These are phyloP conservation scores for Arachis monticola DNA, from an alignment of 331 rosid genomes.

Conservation along the genomic window DNA sequence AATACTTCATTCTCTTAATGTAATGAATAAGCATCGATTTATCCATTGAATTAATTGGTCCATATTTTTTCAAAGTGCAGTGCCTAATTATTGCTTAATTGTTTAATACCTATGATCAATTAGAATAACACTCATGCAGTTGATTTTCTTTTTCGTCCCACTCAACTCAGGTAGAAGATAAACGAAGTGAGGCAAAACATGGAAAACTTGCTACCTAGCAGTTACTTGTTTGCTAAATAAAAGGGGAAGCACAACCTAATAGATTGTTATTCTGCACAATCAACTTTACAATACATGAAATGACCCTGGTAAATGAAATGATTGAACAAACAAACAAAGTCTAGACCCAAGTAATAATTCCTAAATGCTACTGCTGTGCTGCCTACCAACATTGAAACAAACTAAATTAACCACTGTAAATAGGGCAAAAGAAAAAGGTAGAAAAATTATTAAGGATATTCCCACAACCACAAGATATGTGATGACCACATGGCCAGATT, in stretches of 20 bases:
- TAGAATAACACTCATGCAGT: too few species aligned
- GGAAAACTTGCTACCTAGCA: neutral
- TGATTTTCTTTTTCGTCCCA: too few species aligned
- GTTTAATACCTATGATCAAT: too few species aligned
- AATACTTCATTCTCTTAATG: neutral
- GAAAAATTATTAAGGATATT: neutral
- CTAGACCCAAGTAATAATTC: slow-evolving; percentile 12
- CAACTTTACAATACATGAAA: slow-evolving; percentile 6
- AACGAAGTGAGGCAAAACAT: neutral
- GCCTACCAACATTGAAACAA: slow-evolving; percentile 19
- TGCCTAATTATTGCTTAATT: too few species aligned
- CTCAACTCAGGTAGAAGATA: neutral
- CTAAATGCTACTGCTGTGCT: slow-evolving; percentile 22
- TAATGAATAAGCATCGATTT: neutral
- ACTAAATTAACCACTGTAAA: slow-evolving; percentile 14
- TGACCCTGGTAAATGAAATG: neutral
- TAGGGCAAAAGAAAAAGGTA: neutral
- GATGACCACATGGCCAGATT: slow-evolving; percentile 4
- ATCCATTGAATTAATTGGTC: neutral
- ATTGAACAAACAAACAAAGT: slow-evolving; percentile 1
- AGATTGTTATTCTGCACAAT: slow-evolving; percentile 6
- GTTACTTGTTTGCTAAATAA: neutral
- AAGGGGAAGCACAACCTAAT: neutral
- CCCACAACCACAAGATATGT: neutral
- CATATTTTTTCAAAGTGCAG: too few species aligned